Percentiles rank a stretch among this genome's conserved stretches.
phyloP scores from a whole-genome alignment of 176 grass and related monocot genomes.

The Aechmea fasciata region DNA sequence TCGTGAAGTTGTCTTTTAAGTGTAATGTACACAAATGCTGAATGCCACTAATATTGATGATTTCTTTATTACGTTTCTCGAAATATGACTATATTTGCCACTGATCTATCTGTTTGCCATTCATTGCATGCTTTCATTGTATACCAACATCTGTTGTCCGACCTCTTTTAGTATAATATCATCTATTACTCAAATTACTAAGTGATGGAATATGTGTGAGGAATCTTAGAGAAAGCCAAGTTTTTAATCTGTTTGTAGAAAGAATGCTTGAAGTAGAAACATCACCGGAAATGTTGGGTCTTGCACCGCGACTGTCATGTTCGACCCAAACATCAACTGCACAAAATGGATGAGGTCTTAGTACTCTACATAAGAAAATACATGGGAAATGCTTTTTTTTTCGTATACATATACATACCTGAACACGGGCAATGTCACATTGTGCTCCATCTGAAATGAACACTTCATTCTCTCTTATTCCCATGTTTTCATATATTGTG shows the following conservation, averaged over 20 bases:
- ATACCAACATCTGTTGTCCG: too few species aligned
- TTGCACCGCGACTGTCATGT: constrained; percentile 75
- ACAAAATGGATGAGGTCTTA: constrained; percentile 3
- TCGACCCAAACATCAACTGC: constrained; percentile 68
- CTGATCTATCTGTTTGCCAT: not conserved
- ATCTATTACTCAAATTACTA: too few species aligned
- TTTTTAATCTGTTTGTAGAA: too few species aligned
- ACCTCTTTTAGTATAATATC: too few species aligned
- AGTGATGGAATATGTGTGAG: too few species aligned
- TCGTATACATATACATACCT: constrained; percentile 30
- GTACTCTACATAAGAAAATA: not conserved
- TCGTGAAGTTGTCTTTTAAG: too few species aligned
- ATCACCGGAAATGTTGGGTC: constrained; percentile 95
- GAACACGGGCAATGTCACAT: constrained; percentile 73
- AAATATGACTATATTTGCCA: not conserved
- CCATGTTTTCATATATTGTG: constrained; percentile 54
- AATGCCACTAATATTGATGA: too few species aligned
- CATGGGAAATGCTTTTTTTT: not conserved
- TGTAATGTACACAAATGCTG: too few species aligned
- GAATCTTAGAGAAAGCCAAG: too few species aligned
- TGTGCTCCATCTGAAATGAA: constrained; percentile 92
- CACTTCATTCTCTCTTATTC: constrained; percentile 49
- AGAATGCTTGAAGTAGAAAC: not conserved
- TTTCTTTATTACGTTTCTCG: too few species aligned
- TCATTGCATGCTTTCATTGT: not conserved